Evolutionary conservation across 768 basidiomycete genomes (phyloP).

Genomic region (Coprinopsis sp.): DNA sequence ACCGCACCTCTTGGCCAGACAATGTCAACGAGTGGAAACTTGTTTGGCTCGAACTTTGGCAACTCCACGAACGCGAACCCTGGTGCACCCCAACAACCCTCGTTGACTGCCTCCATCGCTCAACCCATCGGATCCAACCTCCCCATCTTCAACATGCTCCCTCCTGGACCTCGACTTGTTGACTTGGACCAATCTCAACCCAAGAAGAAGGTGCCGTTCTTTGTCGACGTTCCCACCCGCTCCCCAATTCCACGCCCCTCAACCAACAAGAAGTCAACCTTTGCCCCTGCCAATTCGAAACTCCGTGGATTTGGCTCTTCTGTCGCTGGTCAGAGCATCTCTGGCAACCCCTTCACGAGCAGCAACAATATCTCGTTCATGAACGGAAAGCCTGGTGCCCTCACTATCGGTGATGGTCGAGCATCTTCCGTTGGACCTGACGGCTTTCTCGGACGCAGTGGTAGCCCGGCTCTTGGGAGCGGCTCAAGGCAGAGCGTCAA

Average conservation of each 20-base stretch:
- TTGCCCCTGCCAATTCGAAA: slow-evolving; percentile 62
- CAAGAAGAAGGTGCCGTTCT: slow-evolving; percentile 76
- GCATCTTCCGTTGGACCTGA: slow-evolving; percentile 47
- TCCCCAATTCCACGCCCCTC: slow-evolving; percentile 62
- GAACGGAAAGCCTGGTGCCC: slow-evolving; percentile 49
- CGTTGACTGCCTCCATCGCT: slow-evolving; percentile 81
- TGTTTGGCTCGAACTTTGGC: slow-evolving; percentile 37
- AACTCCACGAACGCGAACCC: slow-evolving; percentile 30
- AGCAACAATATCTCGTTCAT: slow-evolving; percentile 39
- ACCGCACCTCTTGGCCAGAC: slow-evolving; percentile 34
- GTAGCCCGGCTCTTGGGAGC: slow-evolving; percentile 63
- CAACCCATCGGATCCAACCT: slow-evolving; percentile 74
- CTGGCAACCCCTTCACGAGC: slow-evolving; percentile 31
- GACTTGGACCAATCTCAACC: slow-evolving; percentile 52
- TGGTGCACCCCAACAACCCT: slow-evolving; percentile 45
- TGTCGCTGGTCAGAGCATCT: slow-evolving; percentile 13
- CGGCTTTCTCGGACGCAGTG: slow-evolving; percentile 52
- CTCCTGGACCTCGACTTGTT: slow-evolving; percentile 61
- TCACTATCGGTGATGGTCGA: slow-evolving; percentile 50
- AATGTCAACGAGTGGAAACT: slow-evolving; percentile 25
- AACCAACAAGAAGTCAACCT: no score
- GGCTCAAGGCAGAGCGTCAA: slow-evolving; percentile 81
- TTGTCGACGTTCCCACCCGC: slow-evolving; percentile 73
- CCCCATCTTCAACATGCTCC: slow-evolving; percentile 72
- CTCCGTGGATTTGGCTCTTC: slow-evolving; percentile 66